Conservation (phyloP, 2,329 filamentous ascomycete genomes). For the Stemphylium vesicarium region DNA sequence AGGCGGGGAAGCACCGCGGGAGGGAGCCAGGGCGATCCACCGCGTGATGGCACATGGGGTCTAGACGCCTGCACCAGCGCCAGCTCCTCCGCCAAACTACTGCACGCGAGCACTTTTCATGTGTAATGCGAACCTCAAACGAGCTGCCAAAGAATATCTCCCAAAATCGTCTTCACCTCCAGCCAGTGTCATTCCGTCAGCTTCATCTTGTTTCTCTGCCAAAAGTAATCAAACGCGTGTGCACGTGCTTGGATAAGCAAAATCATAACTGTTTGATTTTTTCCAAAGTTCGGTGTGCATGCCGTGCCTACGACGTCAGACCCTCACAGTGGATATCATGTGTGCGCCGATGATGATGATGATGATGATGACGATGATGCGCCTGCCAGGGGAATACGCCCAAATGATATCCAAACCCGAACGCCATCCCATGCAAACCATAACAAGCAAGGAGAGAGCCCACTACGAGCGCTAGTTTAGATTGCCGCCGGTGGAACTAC, state of each 20-base stretch:
- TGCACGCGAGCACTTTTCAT: conserved; percentile 9
- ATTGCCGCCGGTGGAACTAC: conserved; percentile 30
- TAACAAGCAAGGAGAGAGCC: neutral
- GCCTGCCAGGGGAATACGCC: conserved; percentile 2
- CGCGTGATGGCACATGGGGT: conserved; percentile 2
- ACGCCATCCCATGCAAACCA: conserved; percentile 16
- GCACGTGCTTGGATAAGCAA: neutral
- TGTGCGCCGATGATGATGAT: conserved; percentile 7
- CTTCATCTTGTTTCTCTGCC: neutral
- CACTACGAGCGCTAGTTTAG: conserved; percentile 6
- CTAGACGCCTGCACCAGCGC: conserved; percentile 1
- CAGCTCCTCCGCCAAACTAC: neutral
- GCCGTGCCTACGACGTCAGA: neutral
- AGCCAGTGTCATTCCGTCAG: neutral
- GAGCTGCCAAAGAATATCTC: neutral
- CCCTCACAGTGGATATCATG: neutral
- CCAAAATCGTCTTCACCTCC: neutral
- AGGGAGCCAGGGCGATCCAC: conserved; percentile 7
- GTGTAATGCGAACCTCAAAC: neutral
- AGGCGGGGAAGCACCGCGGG: conserved; percentile 10
- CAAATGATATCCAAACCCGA: conserved; percentile 9
- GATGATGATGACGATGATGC: conserved; percentile 3
- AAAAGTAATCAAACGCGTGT: neutral
- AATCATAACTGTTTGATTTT: neutral
- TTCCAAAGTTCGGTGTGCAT: neutral